phyloP scores from a whole-genome alignment of 345 rosid genomes.

The Iberis pinnata region DNA sequence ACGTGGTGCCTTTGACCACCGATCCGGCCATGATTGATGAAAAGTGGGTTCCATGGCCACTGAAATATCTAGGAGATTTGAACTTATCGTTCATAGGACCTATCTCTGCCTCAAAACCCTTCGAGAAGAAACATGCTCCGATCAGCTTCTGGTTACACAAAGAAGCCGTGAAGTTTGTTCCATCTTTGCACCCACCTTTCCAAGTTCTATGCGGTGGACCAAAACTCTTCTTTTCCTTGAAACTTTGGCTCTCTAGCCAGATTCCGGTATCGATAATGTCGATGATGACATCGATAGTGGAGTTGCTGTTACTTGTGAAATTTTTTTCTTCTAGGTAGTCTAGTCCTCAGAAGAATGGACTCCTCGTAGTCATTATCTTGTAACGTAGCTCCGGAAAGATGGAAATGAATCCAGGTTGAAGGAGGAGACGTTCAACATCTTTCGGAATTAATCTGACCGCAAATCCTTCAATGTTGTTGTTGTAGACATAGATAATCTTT shows the following conservation, averaged over 20 bases:
- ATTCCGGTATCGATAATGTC: neutral
- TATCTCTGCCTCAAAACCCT: neutral
- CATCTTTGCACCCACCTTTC: neutral
- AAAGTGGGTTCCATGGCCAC: neutral
- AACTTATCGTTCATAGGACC: neutral
- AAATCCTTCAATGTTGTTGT: neutral
- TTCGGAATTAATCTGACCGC: neutral
- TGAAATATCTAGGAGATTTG: neutral
- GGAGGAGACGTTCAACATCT: neutral
- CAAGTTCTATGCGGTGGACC: neutral
- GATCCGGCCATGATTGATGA: neutral
- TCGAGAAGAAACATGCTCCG: neutral
- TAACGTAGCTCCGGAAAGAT: neutral
- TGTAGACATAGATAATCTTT: neutral
- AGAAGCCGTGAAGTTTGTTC: neutral
- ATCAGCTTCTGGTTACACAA: neutral
- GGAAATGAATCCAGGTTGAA: neutral
- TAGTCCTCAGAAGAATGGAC: neutral
- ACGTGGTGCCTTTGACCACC: neutral
- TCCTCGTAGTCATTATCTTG: neutral
- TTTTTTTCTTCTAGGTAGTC: neutral
- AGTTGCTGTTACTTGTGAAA: neutral
- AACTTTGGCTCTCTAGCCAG: neutral
- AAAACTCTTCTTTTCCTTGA: neutral
- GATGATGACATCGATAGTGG: neutral